Evolutionary conservation across 768 basidiomycete species (phyloP).

Genomic region (Phallus indusiatus): DNA sequence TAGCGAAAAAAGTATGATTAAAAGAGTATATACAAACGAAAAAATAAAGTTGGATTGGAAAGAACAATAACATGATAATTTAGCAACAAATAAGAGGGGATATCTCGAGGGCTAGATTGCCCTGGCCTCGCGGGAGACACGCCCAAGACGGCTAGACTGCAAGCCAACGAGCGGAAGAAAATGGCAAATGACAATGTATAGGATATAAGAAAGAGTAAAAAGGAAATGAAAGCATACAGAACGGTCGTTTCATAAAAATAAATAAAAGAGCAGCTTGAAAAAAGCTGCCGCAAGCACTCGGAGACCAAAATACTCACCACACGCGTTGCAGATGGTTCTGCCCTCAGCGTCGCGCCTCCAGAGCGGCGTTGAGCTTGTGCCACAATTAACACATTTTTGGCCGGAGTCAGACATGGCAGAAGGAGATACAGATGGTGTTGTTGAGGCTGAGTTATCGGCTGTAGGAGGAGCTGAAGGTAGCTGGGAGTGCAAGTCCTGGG

Average conservation of each 20-base stretch:
- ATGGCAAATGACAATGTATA: not conserved
- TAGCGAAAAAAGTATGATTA: conserved; percentile 26
- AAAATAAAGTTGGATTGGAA: not conserved
- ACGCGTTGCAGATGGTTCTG: conserved; percentile 81
- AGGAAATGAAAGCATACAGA: not conserved
- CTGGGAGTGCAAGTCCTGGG: not conserved
- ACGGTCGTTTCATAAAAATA: conserved; percentile 9
- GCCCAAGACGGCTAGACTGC: not conserved
- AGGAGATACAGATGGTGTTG: not conserved
- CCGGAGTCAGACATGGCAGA: not conserved
- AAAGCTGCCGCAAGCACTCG: conserved; percentile 14
- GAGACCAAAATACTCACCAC: conserved; percentile 54
- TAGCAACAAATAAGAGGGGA: conserved; percentile 16
- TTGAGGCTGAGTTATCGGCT: not conserved
- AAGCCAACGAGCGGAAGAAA: not conserved
- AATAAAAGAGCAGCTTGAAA: conserved; percentile 22
- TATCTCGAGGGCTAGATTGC: conserved; percentile 21
- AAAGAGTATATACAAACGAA: conserved; percentile 21
- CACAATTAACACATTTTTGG: conserved; percentile 28
- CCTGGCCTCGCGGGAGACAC: conserved; percentile 6
- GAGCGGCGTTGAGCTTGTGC: conserved; percentile 67
- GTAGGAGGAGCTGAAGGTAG: not conserved
- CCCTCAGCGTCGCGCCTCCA: conserved; percentile 80
- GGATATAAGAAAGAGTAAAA: not conserved
- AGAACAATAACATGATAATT: conserved; percentile 9